Conservation (phyloP, 1,139 yeast species). For the Pichia sp. region DNA sequence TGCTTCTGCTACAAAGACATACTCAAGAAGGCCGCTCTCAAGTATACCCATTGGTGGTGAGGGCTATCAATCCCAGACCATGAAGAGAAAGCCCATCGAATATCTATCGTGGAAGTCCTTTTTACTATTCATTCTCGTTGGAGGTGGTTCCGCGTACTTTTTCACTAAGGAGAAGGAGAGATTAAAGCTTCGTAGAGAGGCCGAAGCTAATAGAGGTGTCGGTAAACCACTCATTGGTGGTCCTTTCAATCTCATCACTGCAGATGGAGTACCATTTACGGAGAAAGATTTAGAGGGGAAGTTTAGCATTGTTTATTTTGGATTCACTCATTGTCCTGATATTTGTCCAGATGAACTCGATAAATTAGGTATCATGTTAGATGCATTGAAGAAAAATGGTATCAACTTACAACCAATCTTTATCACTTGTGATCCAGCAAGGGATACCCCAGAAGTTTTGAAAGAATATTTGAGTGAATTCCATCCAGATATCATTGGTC, state of each 20-base stretch:
- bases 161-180: constrained; percentile 70
- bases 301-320: constrained; percentile 81
- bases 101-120: constrained; percentile 90
- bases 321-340: constrained; percentile 96
- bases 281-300: constrained; percentile 68
- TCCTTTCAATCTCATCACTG: constrained; percentile 65
- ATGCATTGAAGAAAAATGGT: constrained; percentile 51
- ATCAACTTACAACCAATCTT: constrained; percentile 75
- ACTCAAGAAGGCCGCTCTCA: constrained; percentile 26
- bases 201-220: constrained; percentile 76
- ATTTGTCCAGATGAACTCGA: constrained; percentile 97
- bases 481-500: constrained; percentile 81
- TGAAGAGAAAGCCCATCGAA: constrained; percentile 38
- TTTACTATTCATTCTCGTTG: constrained; percentile 53
- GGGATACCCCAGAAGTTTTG: constrained; percentile 81
- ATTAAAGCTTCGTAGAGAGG: constrained; percentile 65
- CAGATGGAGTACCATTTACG: constrained; percentile 66
- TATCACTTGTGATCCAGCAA: constrained; percentile 93
- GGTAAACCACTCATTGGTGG: constrained; percentile 96
- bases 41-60: constrained; percentile 52
- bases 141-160: constrained; percentile 62
- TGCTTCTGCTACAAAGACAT: constrained; percentile 4
- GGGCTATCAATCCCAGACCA: constrained; percentile 25
- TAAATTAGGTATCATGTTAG: constrained; percentile 74
- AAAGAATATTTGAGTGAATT: constrained; percentile 77